Percentiles rank a stretch among this genome's conserved stretches.
Evolutionary conservation across 805 yeast species (phyloP).

Genomic region (Myxozyma neglecta): DNA sequence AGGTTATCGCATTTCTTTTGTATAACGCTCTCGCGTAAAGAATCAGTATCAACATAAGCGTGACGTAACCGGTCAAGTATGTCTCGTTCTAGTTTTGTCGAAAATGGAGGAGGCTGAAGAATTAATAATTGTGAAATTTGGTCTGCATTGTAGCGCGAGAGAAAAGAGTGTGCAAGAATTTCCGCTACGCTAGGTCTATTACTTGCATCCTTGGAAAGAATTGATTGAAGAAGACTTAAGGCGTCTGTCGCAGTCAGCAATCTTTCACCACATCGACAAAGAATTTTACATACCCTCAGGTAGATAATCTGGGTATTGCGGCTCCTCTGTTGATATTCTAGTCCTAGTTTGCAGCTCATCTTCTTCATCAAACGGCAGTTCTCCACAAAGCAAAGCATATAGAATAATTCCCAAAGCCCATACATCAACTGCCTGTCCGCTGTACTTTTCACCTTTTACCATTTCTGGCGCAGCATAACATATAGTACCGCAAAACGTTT

Average conservation of each 20-base stretch:
- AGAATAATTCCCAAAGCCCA: slow-evolving; percentile 92
- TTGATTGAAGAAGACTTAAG: slow-evolving; percentile 49
- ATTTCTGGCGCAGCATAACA: slow-evolving; percentile 98
- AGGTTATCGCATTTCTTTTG: slow-evolving; percentile 66
- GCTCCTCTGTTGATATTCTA: slow-evolving; percentile 65
- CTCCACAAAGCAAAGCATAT: slow-evolving; percentile 79
- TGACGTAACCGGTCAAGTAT: slow-evolving; percentile 59
- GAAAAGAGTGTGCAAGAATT: slow-evolving; percentile 53
- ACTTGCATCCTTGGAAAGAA: slow-evolving; percentile 67
- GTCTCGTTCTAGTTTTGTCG: slow-evolving; percentile 61
- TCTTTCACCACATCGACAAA: neutral
- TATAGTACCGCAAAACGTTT: slow-evolving; percentile 90
- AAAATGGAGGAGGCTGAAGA: slow-evolving; percentile 49
- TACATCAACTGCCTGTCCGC: slow-evolving; percentile 56
- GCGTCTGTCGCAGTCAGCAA: slow-evolving; percentile 43
- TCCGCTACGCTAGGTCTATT: slow-evolving; percentile 58
- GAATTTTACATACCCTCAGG: slow-evolving; percentile 37
- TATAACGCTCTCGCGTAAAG: slow-evolving; percentile 57
- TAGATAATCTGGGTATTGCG: slow-evolving; percentile 52
- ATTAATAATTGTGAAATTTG: slow-evolving; percentile 47
- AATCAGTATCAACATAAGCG: slow-evolving; percentile 63
- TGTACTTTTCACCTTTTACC: slow-evolving; percentile 61
- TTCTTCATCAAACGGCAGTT: slow-evolving; percentile 88
- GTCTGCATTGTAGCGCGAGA: slow-evolving; percentile 13
- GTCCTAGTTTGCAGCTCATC: slow-evolving; percentile 61